Evolutionary conservation across 2,329 filamentous ascomycete species (phyloP).

Genomic region (Stagonosporopsis rhizophila): DNA sequence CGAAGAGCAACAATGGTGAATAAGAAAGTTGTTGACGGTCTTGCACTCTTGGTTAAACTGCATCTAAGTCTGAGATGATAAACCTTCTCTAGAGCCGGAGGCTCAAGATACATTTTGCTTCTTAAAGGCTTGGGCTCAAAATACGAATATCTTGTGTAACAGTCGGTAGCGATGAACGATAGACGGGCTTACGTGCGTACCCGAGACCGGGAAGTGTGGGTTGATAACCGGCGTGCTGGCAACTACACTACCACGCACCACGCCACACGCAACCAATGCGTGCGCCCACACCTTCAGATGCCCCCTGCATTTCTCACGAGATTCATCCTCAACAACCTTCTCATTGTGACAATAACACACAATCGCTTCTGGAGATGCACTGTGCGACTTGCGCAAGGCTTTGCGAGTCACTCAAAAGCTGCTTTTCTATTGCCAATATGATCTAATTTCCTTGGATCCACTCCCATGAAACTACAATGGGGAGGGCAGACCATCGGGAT

Average conservation of each 20-base stretch:
- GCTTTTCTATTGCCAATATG: constrained; percentile 14
- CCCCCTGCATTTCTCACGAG: neutral
- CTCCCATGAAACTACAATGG: constrained; percentile 13
- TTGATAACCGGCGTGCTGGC: neutral
- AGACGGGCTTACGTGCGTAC: neutral
- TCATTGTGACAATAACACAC: neutral
- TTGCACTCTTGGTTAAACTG: no score
- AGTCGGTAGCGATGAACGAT: neutral
- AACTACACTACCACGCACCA: neutral
- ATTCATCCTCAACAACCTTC: neutral
- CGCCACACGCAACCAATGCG: neutral
- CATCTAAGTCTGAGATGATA: neutral
- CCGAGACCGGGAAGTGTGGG: neutral
- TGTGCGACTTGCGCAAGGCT: constrained; percentile 15
- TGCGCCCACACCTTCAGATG: constrained; percentile 6
- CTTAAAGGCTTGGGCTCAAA: neutral
- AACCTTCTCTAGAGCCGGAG: neutral
- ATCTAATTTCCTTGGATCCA: constrained; percentile 16
- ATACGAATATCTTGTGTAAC: neutral
- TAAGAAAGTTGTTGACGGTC: no score
- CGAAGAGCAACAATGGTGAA: no score
- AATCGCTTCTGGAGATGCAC: neutral
- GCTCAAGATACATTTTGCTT: neutral
- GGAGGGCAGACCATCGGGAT: constrained; percentile 8
- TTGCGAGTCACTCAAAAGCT: constrained; percentile 5